Evolutionary conservation across 345 rosid genomes (phyloP).

Genomic region (Hirschfeldia incana): DNA sequence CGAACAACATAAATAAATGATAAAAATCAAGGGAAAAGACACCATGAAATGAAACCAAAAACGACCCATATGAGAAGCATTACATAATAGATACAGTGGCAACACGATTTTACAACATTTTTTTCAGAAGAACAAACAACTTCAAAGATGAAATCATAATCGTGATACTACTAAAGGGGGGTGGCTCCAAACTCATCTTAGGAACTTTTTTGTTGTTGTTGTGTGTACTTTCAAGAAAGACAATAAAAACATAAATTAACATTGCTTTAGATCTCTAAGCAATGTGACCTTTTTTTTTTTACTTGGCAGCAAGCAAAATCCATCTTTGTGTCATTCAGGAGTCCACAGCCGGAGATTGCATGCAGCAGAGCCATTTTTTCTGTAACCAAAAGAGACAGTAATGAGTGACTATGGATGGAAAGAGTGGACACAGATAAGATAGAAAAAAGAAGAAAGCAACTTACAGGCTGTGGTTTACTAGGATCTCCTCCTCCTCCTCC

Average conservation of each 20-base stretch:
- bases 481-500: constrained; percentile 46
- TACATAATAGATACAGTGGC: not conserved
- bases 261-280: constrained; percentile 37
- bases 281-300: constrained; percentile 34
- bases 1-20: not conserved
- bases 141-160: constrained; percentile 24
- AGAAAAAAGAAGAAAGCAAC: constrained; percentile 27
- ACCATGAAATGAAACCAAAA: not conserved
- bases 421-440: not conserved
- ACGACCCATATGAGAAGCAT: not conserved
- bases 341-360: constrained; percentile 63
- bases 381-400: constrained; percentile 35
- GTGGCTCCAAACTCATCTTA: constrained; percentile 43
- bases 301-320: constrained; percentile 2
- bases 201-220: constrained; percentile 32
- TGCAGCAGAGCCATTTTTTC: constrained; percentile 97
- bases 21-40: not conserved
- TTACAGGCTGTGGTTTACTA: constrained; percentile 76
- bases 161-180: constrained; percentile 44
- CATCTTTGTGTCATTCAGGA: constrained; percentile 49
- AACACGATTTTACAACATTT: not conserved
- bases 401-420: not conserved
- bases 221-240: constrained; percentile 40
- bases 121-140: not conserved
- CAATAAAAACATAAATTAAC: constrained; percentile 39